Percentiles rank a stretch among this genome's conserved stretches.
Evolutionary conservation across 805 yeast species (phyloP).

Genomic region (Myxozyma neglecta): DNA sequence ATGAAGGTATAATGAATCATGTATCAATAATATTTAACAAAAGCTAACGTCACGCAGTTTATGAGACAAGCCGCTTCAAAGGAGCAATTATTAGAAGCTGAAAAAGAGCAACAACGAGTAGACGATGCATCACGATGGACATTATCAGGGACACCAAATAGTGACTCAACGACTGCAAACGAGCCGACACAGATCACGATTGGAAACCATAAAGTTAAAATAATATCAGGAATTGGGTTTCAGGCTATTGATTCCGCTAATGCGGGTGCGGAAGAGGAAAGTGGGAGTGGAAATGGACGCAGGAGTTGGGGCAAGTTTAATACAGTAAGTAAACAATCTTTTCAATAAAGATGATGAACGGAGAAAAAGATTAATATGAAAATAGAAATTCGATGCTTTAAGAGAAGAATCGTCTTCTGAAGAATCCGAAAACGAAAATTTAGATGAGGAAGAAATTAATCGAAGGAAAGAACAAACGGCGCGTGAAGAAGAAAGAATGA

Average conservation of each 20-base stretch:
- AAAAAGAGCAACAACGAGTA: slow-evolving; percentile 32
- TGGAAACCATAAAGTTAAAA: neutral
- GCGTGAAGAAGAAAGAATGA: slow-evolving; percentile 14
- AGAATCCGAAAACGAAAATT: slow-evolving; percentile 3
- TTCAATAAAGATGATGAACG: neutral
- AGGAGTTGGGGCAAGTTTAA: slow-evolving; percentile 32
- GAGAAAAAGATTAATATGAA: neutral
- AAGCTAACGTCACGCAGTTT: slow-evolving; percentile 16
- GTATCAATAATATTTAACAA: neutral
- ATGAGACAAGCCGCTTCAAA: slow-evolving; percentile 38
- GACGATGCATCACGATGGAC: slow-evolving; percentile 36
- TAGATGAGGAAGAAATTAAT: slow-evolving; percentile 7
- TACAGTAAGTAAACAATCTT: neutral
- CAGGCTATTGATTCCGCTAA: slow-evolving; percentile 20
- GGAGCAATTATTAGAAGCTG: slow-evolving; percentile 39
- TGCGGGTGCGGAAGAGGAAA: slow-evolving; percentile 6
- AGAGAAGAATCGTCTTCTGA: neutral
- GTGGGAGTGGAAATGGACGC: slow-evolving; percentile 36
- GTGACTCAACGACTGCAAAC: neutral
- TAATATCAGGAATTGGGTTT: slow-evolving; percentile 24
- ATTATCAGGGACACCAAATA: slow-evolving; percentile 8
- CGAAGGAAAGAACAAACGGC: neutral
- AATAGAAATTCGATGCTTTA: slow-evolving; percentile 6
- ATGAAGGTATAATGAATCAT: slow-evolving; percentile 56
- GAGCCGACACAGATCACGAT: neutral